phyloP scores from a whole-genome alignment of 192 early-diverging fungal genomes.

The Martensiomyces pterosporus region DNA sequence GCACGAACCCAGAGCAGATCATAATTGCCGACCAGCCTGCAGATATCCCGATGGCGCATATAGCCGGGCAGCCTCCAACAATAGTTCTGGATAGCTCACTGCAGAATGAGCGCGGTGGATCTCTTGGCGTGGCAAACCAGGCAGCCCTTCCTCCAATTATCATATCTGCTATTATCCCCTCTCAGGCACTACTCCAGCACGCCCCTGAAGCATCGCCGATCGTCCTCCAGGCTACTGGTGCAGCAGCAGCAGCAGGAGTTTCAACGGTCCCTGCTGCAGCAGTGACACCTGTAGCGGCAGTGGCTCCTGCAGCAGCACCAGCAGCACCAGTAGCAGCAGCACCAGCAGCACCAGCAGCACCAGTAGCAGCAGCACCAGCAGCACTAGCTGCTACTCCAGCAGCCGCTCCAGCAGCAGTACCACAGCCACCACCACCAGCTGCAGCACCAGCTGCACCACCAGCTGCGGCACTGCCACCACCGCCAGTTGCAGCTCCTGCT shows the following conservation, averaged over 20 bases:
- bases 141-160: conserved; percentile 10
- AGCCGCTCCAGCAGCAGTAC: background rate
- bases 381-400: conserved; percentile 10
- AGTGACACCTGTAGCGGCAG: background rate
- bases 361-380: background rate
- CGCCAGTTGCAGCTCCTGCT: conserved; percentile 1
- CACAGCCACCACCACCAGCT: background rate
- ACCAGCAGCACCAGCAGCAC: background rate
- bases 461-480: background rate
- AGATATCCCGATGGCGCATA: background rate
- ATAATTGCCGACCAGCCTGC: background rate
- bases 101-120: conserved; percentile 4
- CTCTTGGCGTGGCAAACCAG: conserved; percentile 7
- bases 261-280: conserved; percentile 7
- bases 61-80: conserved; percentile 18
- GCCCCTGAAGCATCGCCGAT: conserved; percentile 27
- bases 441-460: background rate
- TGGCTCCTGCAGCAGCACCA: background rate
- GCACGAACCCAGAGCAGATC: conserved; percentile 4
- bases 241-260: conserved; percentile 11
- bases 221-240: conserved; percentile 20
- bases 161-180: background rate
- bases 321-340: background rate
- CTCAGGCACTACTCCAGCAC: conserved; percentile 9
- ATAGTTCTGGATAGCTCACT: conserved; percentile 13